Conservation (phyloP, 108 stramenopile genomes). For the Nitzschia sp. region DNA sequence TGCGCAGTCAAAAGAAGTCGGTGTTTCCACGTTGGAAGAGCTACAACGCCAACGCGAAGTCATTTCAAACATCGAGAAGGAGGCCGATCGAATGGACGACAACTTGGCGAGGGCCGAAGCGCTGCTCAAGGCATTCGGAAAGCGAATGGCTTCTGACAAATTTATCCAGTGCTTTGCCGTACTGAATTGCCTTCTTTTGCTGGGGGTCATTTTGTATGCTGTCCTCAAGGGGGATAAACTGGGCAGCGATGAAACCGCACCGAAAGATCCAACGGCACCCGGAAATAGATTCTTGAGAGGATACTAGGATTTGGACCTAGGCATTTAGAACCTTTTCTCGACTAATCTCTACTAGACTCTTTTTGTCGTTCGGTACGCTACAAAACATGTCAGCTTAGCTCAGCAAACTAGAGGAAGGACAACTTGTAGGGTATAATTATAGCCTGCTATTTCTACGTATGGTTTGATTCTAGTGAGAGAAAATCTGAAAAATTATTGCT, state of each 20-base stretch:
- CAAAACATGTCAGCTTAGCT: no score
- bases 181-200: constrained; percentile 77
- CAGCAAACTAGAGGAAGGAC: no score
- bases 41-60: constrained; percentile 88
- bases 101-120: constrained; percentile 85
- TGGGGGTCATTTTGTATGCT: constrained; percentile 84
- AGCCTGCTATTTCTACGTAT: no score
- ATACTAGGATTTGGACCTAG: not conserved
- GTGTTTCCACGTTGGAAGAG: constrained; percentile 81
- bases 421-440: no score
- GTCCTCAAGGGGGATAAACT: constrained; percentile 58
- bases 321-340: no score
- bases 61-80: constrained; percentile 82
- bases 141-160: constrained; percentile 93
- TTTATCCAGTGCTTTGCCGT: constrained; percentile 94
- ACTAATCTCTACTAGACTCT: no score
- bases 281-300: constrained; percentile 4
- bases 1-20: constrained; percentile 80
- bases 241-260: constrained; percentile 8
- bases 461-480: no score
- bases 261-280: constrained; percentile 7
- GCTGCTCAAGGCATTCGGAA: constrained; percentile 90
- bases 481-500: no score
- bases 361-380: no score
- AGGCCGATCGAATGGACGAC: constrained; percentile 89